Evolutionary conservation across 192 early-diverging fungal genomes (phyloP), one percentile per base, ranked within the genome.

Genomic region (Lunasporangiospora selenospora): DNA sequence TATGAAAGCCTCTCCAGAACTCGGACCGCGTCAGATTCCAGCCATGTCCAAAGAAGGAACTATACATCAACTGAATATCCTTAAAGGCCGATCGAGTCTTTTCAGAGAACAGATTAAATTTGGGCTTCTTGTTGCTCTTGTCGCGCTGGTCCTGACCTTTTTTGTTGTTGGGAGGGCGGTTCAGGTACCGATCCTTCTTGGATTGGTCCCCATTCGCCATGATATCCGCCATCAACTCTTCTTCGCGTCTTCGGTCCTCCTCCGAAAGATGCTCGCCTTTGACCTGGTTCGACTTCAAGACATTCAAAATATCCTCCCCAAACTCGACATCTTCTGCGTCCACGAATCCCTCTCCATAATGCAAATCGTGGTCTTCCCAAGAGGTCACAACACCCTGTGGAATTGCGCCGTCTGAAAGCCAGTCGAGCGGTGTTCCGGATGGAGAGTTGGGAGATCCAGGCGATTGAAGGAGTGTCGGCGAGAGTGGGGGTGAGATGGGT

Each of bases 1-100:
- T 59, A 62, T 69, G 54, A 21, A 75, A 67, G 4, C 69, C 70
- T 24, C 61, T 61, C 60, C 64, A 75, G 21, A 79, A 79, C 41
- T 75, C 77, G 8, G 62, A 34, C n/a, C 62, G 60, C 1, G 37
- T 60, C 26, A 79, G 36, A 11, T 63, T 79, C 77, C 77, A 79
- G 0, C 77, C 77, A 54, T 75, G 64, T 6, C 62, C 77, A 67
- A 79, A 79, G 56, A 75, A 79, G 1, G 77, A 58, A 31, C 66
- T 62, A 19, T 79, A 79, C 18, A 79, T 62, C 27, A 64, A 41
- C 10, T 73, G 59, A 19, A 79, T 75, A 30, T 79, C 77, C 37
- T 75, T 75, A 44, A 79, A 75, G 1, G 77, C 77, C 5, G 70
- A 65, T 45, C 65, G 56, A 23, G 77, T 79, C 36, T 75, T 64